Conservation (phyloP, 2,329 filamentous ascomycete species). For the Botryotinia globosa region DNA sequence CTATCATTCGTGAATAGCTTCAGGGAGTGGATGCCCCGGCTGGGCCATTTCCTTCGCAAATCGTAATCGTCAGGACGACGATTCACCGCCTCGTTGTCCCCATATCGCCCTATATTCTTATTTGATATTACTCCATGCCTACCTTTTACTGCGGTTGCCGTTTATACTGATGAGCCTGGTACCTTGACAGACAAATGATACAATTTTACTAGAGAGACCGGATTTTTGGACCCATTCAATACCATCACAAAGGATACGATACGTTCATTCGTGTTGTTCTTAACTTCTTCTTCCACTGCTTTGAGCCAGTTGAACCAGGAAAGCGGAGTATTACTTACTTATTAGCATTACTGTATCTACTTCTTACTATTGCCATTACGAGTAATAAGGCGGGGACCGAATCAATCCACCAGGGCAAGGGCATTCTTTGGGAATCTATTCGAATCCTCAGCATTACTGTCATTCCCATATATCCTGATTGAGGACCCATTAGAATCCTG, state of each 20-base stretch:
- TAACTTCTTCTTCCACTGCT: no score
- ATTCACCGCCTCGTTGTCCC: conserved; percentile 18
- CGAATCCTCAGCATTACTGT: conserved; percentile 5
- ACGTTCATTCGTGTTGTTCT: conserved; percentile 10
- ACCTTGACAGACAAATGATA: conserved; percentile 8
- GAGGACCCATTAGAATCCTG: background rate
- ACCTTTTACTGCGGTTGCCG: background rate
- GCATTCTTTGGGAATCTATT: conserved; percentile 13
- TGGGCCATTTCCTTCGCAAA: conserved; percentile 8
- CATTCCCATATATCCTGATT: conserved; percentile 18
- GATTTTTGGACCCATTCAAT: background rate
- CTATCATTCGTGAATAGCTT: conserved; percentile 15
- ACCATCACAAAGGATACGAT: background rate
- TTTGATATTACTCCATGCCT: background rate
- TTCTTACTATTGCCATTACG: background rate
- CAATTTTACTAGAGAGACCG: background rate
- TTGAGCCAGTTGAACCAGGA: conserved; percentile 1
- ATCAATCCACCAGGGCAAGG: conserved; percentile 16
- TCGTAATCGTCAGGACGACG: conserved; percentile 20
- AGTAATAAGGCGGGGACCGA: conserved; percentile 13
- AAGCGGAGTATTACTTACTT: conserved; percentile 14
- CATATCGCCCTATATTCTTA: conserved; percentile 11
- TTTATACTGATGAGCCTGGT: conserved; percentile 2
- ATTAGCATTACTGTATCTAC: background rate
- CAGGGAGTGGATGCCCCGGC: conserved; percentile 13